Evolutionary conservation across 2,329 filamentous ascomycete genomes (phyloP), one percentile per base, ranked within the genome.

Genomic region (Fusarium domesticum): DNA sequence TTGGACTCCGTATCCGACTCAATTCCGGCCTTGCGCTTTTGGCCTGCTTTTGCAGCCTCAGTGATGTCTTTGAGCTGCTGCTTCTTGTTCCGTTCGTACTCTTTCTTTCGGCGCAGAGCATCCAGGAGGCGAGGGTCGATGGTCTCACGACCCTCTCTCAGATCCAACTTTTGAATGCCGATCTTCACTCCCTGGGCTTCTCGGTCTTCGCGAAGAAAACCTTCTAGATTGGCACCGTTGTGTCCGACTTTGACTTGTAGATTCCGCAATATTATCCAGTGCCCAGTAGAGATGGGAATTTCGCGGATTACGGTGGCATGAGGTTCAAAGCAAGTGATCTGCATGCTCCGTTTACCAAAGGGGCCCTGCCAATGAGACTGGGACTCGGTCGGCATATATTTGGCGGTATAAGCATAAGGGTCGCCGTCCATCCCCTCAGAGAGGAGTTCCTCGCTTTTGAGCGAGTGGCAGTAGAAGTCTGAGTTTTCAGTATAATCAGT

Each of bases 401-500:
- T 61, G 39, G 52, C 39, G 48, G 67, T 67, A 57, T 87, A 85
- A n/a, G 73, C 76, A 48, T 70, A 79, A 0, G 70, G 64, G 53
- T 85, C 80, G 4, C 77, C 77, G 36, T 80, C 75, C 32, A 65
- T 67, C 5, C 63, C 54, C 6, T 63, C 62, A 1, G 63, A 53
- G 16, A n/a, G n/a, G n/a, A 50, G 57, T 18, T 62, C 60, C 46
- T 58, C 65, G 10, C 59, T 57, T 37, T 58, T 58, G 42, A 61
- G 65, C 30, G 47, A 51, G 42, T 56, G 81, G 28, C 81, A 66
- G 52, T 76, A 84, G 45, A 96, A 82, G 1, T 59, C 47, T 0
- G 72, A 59, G 58, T 96, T 89, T 39, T 79, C 69, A 0, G 89
- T 95, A 64, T 91, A 96, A 65, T 96, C 91, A 0, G 87, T 86